Evolutionary conservation across 73 alveolate species (phyloP).

Genomic region (Halteria grandinella): DNA sequence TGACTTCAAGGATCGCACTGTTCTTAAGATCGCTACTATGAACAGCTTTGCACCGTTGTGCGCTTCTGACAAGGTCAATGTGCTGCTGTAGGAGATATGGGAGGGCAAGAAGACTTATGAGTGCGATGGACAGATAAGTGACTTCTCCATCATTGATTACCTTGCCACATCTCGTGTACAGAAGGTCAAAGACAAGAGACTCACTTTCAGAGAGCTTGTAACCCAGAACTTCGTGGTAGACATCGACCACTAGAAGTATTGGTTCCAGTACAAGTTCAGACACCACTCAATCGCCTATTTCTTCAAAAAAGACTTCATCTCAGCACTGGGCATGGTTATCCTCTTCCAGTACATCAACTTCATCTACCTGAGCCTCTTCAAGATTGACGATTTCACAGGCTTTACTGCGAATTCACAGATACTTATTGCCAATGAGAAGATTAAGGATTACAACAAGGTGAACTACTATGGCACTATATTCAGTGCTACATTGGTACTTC

Average conservation of each 20-base stretch:
- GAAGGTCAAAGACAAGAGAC: constrained; percentile 40
- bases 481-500: constrained; percentile 33
- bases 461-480: constrained; percentile 41
- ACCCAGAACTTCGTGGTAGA: constrained; percentile 38
- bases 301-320: constrained; percentile 49
- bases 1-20: constrained; percentile 58
- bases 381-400: not conserved
- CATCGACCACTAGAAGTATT: constrained; percentile 52
- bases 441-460: constrained; percentile 17
- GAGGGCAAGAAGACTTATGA: constrained; percentile 65
- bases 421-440: not conserved
- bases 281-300: constrained; percentile 53
- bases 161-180: not conserved
- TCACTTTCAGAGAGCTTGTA: constrained; percentile 32
- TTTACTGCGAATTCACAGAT: not conserved
- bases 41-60: constrained; percentile 35
- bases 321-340: constrained; percentile 49
- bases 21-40: constrained; percentile 34
- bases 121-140: constrained; percentile 62
- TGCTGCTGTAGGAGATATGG: constrained; percentile 62
- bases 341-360: constrained; percentile 54
- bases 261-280: constrained; percentile 64
- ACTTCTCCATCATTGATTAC: constrained; percentile 45
- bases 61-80: constrained; percentile 54
- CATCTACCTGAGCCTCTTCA: constrained; percentile 41